phyloP scores from a whole-genome alignment of 352 stramenopile species.

The Phytophthora constricta region DNA sequence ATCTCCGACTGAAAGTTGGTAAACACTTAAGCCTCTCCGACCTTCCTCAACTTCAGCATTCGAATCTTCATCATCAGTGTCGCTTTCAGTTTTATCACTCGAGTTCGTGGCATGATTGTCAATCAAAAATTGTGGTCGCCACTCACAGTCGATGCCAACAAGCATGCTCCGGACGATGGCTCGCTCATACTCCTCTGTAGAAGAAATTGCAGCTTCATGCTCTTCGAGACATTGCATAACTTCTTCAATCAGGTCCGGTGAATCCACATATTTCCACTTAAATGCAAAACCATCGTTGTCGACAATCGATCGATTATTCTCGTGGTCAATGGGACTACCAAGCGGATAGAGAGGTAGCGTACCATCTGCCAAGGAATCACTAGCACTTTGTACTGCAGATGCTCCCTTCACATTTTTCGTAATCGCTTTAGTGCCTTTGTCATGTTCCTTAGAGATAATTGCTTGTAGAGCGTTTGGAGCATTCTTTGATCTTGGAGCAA shows the following conservation, averaged over 20 bases:
- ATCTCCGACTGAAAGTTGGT: slow-evolving; percentile 53
- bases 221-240: slow-evolving; percentile 32
- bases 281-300: slow-evolving; percentile 14
- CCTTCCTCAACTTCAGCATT: slow-evolving; percentile 20
- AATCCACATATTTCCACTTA: slow-evolving; percentile 47
- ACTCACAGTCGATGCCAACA: slow-evolving; percentile 72
- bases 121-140: slow-evolving; percentile 55
- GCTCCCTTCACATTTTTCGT: slow-evolving; percentile 17
- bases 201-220: slow-evolving; percentile 6
- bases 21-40: slow-evolving; percentile 52
- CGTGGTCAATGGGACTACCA: slow-evolving; percentile 35
- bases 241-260: slow-evolving; percentile 22
- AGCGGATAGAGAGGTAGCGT: not conserved
- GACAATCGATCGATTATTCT: slow-evolving; percentile 27
- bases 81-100: slow-evolving; percentile 3
- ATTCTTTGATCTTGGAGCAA: slow-evolving; percentile 31
- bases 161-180: slow-evolving; percentile 31
- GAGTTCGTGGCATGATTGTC: slow-evolving; percentile 12
- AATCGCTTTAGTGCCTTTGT: slow-evolving; percentile 66
- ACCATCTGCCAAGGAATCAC: not conserved
- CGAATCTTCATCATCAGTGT: not conserved
- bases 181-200: not conserved
- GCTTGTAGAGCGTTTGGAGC: slow-evolving; percentile 39
- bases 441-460: slow-evolving; percentile 45
- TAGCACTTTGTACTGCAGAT: too few relatives aligned